phyloP scores from a whole-genome alignment of 129 eudicot genomes.

The Logfia minima region DNA sequence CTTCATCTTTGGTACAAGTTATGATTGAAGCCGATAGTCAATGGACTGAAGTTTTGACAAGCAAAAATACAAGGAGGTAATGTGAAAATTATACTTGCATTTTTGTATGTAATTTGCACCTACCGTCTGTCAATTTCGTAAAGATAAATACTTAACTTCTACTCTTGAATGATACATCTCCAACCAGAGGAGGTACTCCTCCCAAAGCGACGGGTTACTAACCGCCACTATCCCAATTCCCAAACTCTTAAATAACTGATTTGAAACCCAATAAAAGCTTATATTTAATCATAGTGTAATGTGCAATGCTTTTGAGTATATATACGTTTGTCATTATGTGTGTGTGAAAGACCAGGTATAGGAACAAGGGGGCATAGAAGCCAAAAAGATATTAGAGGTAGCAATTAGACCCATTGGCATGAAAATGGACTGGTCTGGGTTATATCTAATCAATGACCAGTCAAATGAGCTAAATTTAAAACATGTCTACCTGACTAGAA shows the following conservation, averaged over 20 bases:
- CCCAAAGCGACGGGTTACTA: conserved; percentile 20
- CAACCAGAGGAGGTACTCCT: conserved; percentile 14
- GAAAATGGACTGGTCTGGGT: neutral
- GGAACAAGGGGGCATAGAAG: neutral
- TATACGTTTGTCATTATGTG: neutral
- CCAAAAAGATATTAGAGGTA: neutral
- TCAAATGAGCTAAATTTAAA: neutral
- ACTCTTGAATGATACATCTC: conserved; percentile 23
- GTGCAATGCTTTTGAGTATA: conserved; percentile 2
- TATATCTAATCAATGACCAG: neutral
- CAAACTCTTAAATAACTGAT: conserved; percentile 9
- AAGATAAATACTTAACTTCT: conserved; percentile 23
- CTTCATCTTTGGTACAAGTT: conserved; percentile 17
- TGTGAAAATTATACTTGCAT: conserved; percentile 10
- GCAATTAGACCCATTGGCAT: neutral
- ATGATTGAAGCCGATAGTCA: conserved; percentile 15
- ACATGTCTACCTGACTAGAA: neutral
- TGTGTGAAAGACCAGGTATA: neutral
- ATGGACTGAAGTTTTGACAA: conserved; percentile 17
- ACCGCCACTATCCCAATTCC: conserved; percentile 18
- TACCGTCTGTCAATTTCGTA: conserved; percentile 18
- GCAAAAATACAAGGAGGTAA: conserved; percentile 24
- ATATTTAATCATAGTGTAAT: neutral
- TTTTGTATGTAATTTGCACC: conserved; percentile 22
- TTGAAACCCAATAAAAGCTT: neutral